A percentile compares a stretch with the other conserved stretches of the same genome.
Conservation (phyloP, 352 stramenopile genomes). For the Phytophthora pisi region DNA sequence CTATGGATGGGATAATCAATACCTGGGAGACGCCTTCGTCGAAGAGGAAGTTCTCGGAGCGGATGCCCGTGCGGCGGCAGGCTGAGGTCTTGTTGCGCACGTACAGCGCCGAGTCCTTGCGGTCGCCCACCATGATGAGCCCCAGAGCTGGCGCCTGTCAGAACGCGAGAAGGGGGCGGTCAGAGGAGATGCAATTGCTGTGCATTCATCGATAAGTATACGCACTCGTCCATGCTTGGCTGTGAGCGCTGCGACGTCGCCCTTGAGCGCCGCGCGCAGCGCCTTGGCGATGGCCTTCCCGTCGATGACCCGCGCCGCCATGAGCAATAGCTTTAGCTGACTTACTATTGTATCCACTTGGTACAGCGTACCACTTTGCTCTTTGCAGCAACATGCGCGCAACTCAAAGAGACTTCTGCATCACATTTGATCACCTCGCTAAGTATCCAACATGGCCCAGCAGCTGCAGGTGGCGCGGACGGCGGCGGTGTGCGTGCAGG, state of each 20-base stretch:
- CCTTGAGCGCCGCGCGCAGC: slow-evolving; percentile 63
- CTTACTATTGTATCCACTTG: not conserved
- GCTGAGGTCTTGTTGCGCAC: slow-evolving; percentile 98
- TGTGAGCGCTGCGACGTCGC: slow-evolving; percentile 61
- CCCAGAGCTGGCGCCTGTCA: slow-evolving; percentile 92
- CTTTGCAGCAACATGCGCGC: no score
- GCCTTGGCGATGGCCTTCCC: slow-evolving; percentile 73
- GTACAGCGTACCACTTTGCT: not conserved
- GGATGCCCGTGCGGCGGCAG: slow-evolving; percentile 94
- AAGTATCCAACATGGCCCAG: no score
- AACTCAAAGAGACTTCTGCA: no score
- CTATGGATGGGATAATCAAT: not conserved
- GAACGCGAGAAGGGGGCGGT: not conserved
- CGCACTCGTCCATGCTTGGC: slow-evolving; percentile 52
- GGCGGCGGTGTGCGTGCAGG: slow-evolving; percentile 56
- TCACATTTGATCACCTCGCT: no score
- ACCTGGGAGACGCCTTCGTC: slow-evolving; percentile 69
- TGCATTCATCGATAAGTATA: not conserved
- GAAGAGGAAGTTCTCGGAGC: slow-evolving; percentile 89
- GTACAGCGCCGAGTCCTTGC: slow-evolving; percentile 97
- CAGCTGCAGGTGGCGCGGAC: slow-evolving; percentile 30
- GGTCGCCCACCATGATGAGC: slow-evolving; percentile 97
- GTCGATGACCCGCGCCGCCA: slow-evolving; percentile 61
- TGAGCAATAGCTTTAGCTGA: not conserved
- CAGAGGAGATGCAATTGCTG: no score